phyloP scores from a whole-genome alignment of 768 basidiomycete genomes.

The Hydnomerulius pinastri region DNA sequence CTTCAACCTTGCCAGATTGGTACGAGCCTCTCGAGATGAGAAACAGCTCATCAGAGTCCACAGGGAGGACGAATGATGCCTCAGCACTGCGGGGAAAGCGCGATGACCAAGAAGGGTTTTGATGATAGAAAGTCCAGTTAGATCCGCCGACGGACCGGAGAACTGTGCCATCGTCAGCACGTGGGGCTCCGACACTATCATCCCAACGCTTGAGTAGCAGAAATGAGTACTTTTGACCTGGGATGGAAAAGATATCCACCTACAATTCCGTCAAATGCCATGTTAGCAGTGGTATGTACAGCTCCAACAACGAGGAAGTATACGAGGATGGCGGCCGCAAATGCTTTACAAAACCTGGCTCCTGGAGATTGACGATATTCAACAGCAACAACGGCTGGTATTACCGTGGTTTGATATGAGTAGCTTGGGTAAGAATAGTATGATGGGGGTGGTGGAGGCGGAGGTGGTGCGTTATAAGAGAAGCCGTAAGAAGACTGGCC shows the following conservation, averaged over 20 bases:
- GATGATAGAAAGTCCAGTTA: slow-evolving; percentile 17
- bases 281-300: not conserved
- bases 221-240: not conserved
- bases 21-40: slow-evolving; percentile 35
- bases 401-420: not conserved
- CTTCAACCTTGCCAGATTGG: slow-evolving; percentile 20
- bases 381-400: not conserved
- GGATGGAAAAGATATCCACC: not conserved
- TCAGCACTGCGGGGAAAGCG: slow-evolving; percentile 16
- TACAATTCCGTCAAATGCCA: slow-evolving; percentile 3
- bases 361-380: slow-evolving; percentile 2
- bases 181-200: slow-evolving; percentile 7
- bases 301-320: slow-evolving; percentile 8
- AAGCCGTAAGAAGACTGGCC: not conserved
- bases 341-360: slow-evolving; percentile 16
- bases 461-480: slow-evolving; percentile 12
- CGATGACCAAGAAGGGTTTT: slow-evolving; percentile 18
- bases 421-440: not conserved
- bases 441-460: not conserved
- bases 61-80: slow-evolving; percentile 31
- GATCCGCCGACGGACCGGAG: slow-evolving; percentile 8
- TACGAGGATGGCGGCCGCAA: slow-evolving; percentile 9
- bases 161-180: slow-evolving; percentile 16
- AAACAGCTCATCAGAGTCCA: slow-evolving; percentile 32
- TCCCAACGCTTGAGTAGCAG: not conserved